Evolutionary conservation across 441 rosid genomes (phyloP), one percentile per base, ranked within the genome.

Genomic region (Brassica balearica): DNA sequence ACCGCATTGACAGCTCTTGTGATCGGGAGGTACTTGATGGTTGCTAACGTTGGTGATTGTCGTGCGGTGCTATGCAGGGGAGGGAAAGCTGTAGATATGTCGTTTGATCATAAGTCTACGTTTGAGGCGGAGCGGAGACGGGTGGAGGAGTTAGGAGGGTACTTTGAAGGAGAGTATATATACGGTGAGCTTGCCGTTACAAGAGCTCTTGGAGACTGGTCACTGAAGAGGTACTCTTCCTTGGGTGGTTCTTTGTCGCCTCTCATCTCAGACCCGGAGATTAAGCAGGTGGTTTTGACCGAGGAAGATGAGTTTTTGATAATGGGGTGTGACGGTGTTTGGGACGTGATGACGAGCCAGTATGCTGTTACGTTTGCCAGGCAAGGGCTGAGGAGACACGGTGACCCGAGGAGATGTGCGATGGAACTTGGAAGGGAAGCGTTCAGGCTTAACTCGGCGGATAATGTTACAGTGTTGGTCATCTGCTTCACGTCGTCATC

Each of bases 41-140:
- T 92, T 68, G 97, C 97, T 73, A 94, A 94, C 58, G 96, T 87
- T 8, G 98, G 98, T 19, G 98, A 91, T 77, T 94, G 96, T 60
- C 85, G 98, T 46, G 98, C 97, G 10, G 97, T 94, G 67, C 80
- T 94, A 7, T 89, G 96, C 74, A 87, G 93, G 5, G 86, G 86
- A 5, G 97, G 98, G 32, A 87, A 78, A 69, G 97, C 97, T 73
- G 82, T 94, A 67, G 91, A 92, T 75, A 89, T 94, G 96, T 94
- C 97, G 1, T 87, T 76, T 70, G 98, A 94, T 79, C 98, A 94
- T 79, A 94, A 91, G 73, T 92, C 92, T 22, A 59, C 77, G 6
- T 89, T 87, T 77, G 83, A 23, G 82, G 77, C 71, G 66, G 96
- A 90, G 84, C 82, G 65, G 77, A 77, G 71, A 74, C 88, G 96